Conservation (phyloP, 1,139 yeast genomes). For the Yamadazyma pseudoaaseri region DNA sequence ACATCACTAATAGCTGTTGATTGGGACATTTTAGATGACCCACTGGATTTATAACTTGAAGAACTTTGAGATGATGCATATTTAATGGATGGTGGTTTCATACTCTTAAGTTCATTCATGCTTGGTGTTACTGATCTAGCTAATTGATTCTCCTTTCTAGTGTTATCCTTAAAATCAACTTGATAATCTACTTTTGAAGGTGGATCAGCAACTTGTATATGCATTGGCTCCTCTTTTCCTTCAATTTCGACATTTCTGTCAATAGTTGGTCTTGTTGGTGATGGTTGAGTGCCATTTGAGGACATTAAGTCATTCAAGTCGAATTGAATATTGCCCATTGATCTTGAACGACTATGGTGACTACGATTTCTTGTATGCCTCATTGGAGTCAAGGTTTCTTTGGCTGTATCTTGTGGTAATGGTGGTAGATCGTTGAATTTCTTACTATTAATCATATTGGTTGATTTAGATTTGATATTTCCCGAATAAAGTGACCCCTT, state of each 20-base stretch:
- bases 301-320: slow-evolving; percentile 15
- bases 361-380: slow-evolving; percentile 16
- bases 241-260: neutral
- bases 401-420: slow-evolving; percentile 11
- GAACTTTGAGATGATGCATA: slow-evolving; percentile 14
- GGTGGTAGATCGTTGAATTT: slow-evolving; percentile 16
- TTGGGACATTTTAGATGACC: slow-evolving; percentile 20
- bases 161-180: slow-evolving; percentile 42
- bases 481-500: slow-evolving; percentile 14
- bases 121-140: slow-evolving; percentile 13
- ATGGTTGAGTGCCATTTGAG: too few species aligned
- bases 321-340: slow-evolving; percentile 40
- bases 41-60: slow-evolving; percentile 33
- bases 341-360: slow-evolving; percentile 37
- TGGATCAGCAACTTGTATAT: slow-evolving; percentile 37
- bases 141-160: slow-evolving; percentile 10
- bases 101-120: slow-evolving; percentile 10
- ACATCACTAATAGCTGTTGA: slow-evolving; percentile 28
- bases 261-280: neutral
- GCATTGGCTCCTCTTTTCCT: slow-evolving; percentile 13
- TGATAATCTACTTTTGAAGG: slow-evolving; percentile 38
- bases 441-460: slow-evolving; percentile 14
- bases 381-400: slow-evolving; percentile 28
- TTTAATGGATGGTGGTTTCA: slow-evolving; percentile 4
- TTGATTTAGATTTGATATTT: slow-evolving; percentile 20